Evolutionary conservation across 306 rosid species (phyloP).

Genomic region (Psophocarpus tetragonolobus): DNA sequence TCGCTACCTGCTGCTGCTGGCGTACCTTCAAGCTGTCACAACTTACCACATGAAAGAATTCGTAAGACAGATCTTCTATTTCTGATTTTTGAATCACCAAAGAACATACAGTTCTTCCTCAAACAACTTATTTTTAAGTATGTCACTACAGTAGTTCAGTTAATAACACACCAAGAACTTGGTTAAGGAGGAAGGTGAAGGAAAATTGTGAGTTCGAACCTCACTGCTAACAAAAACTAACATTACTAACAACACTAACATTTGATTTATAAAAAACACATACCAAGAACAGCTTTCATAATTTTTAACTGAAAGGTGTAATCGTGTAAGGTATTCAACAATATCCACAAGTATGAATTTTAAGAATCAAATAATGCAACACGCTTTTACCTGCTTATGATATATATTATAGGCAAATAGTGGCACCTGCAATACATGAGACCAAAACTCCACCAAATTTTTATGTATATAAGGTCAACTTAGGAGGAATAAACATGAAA

Average conservation of each 20-base stretch:
- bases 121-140: neutral
- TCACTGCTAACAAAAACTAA: no score
- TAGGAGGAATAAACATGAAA: slow-evolving; percentile 33
- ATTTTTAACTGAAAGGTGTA: neutral
- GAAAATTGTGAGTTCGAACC: no score
- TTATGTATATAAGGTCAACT: slow-evolving; percentile 27
- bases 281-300: slow-evolving; percentile 2
- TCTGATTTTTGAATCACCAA: slow-evolving; percentile 28
- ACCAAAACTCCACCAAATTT: slow-evolving; percentile 48
- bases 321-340: slow-evolving; percentile 9
- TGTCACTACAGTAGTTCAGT: slow-evolving; percentile 25
- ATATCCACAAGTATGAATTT: neutral
- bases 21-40: neutral
- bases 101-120: slow-evolving; percentile 1
- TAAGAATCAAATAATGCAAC: slow-evolving; percentile 31
- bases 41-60: neutral
- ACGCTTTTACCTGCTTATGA: slow-evolving; percentile 32
- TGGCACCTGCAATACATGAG: slow-evolving; percentile 55
- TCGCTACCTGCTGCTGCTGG: neutral
- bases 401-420: slow-evolving; percentile 28
- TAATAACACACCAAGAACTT: slow-evolving; percentile 11
- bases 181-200: no score
- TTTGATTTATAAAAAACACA: no score
- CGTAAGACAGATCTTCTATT: neutral
- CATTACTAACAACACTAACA: no score